phyloP scores from a whole-genome alignment of 2,329 filamentous ascomycete species.

The Didymellaceae sp. region DNA sequence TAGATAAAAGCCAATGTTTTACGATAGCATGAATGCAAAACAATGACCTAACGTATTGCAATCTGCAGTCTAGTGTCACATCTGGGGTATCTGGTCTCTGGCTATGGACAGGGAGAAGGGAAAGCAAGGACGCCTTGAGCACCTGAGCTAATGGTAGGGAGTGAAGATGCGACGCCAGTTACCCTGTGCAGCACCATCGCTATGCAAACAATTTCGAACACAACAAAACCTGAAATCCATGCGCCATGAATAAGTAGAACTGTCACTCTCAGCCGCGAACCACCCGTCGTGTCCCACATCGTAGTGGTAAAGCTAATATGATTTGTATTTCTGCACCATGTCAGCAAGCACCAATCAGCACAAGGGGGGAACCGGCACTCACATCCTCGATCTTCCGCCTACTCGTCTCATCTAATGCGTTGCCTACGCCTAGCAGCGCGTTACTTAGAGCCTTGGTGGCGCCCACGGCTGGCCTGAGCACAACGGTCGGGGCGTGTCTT shows the following conservation, averaged over 20 bases:
- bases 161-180: slow-evolving; percentile 10
- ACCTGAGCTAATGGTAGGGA: neutral
- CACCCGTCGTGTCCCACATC: too few species aligned
- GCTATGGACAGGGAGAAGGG: neutral
- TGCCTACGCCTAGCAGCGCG: slow-evolving; percentile 89
- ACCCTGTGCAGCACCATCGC: slow-evolving; percentile 20
- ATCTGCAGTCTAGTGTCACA: neutral
- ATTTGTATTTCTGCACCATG: slow-evolving; percentile 39
- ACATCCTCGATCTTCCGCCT: slow-evolving; percentile 86
- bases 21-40: too few species aligned
- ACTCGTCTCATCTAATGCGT: slow-evolving; percentile 85
- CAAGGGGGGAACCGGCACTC: slow-evolving; percentile 55
- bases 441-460: slow-evolving; percentile 88
- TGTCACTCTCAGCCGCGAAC: too few species aligned
- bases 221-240: slow-evolving; percentile 1
- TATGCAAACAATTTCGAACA: slow-evolving; percentile 20
- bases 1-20: neutral
- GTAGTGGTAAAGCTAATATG: too few species aligned
- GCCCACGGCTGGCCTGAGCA: slow-evolving; percentile 88
- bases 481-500: slow-evolving; percentile 86
- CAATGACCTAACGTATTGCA: neutral
- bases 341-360: neutral
- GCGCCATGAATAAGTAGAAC: neutral
- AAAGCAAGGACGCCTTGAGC: slow-evolving; percentile 1
- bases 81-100: neutral